Base-by-base conservation (phyloP, 2,329 filamentous ascomycete species). In the Epichloe typhina region DNA sequence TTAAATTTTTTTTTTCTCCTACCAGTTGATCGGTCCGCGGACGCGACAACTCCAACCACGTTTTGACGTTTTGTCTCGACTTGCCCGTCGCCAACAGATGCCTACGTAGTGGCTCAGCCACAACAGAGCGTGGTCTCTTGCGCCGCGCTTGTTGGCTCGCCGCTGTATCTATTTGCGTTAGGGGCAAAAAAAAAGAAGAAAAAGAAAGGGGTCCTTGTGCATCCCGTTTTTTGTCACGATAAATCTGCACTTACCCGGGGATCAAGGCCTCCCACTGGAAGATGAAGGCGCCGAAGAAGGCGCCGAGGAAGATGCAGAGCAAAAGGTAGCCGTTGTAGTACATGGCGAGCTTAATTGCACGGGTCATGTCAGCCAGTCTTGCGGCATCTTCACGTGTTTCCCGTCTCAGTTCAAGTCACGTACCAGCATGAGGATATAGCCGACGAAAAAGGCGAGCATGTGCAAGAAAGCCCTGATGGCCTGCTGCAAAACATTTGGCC, bases 251-350 rank as follows among this genome's bases (percentile, higher is more conserved):
- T 52, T 58, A 66, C 62, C 56, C 54, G 5, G 61, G 54, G 7
- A 60, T 55, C 15, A 79, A 58, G 0, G 64, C 68, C 62, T 86
- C 83, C 84, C 85, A 90, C 33, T 81, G 77, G 62, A 88, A 91
- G 53, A 86, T 61, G 55, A 89, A 87, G 12, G 77, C 73, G 15
- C 87, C 88, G 5, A 90, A 51, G 56, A 80, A 88, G 0, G 84
- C 80, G 1, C 88, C 88, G 50, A 91, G 76, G 55, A 91, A 79
- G 63, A 93, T 88, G 57, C 81, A 87, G 53, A 91, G 83, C 64
- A 93, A 86, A 55, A 93, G 75, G 66, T 88, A 93, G 9, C 82
- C 79, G 57, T 80, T 80, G 67, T 75, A 81, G 63, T 80, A 79
- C 74, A 79, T 79, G 55, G 74, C 74, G n/a, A 69, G 66, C 55